Conservation (phyloP, 2,329 filamentous ascomycete genomes). For the Macroventuria anomochaeta region DNA sequence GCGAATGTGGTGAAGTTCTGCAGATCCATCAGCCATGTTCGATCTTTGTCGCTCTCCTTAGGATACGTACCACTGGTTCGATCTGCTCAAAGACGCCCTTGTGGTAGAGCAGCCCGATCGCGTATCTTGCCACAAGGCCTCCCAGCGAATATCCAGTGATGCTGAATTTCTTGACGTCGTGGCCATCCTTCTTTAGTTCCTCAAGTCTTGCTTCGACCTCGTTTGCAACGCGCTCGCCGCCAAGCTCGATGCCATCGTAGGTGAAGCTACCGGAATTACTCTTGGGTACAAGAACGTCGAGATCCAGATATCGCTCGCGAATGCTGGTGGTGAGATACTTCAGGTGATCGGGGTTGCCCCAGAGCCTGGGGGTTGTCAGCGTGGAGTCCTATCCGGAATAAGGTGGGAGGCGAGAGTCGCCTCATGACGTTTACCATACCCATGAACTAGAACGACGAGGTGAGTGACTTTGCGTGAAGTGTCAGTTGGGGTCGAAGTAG, state of each 20-base stretch:
- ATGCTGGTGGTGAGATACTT: slow-evolving; percentile 70
- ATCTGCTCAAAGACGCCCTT: slow-evolving; percentile 81
- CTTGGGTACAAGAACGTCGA: slow-evolving; percentile 75
- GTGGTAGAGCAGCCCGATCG: slow-evolving; percentile 80
- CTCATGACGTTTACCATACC: slow-evolving; percentile 55
- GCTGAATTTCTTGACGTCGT: slow-evolving; percentile 80
- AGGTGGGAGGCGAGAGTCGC: slow-evolving; percentile 8
- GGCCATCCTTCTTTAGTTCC: slow-evolving; percentile 64
- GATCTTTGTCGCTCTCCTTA: neutral
- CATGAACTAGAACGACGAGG: slow-evolving; percentile 79
- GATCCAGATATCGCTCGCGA: slow-evolving; percentile 64
- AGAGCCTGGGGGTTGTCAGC: slow-evolving; percentile 61
- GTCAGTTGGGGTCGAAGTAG: slow-evolving; percentile 15
- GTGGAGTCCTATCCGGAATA: neutral
- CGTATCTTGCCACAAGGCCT: slow-evolving; percentile 84
- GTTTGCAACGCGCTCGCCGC: slow-evolving; percentile 69
- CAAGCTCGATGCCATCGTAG: slow-evolving; percentile 72
- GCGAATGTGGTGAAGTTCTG: slow-evolving; percentile 94
- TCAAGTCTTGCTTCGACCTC: slow-evolving; percentile 68
- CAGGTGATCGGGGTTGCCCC: slow-evolving; percentile 81
- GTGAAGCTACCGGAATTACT: slow-evolving; percentile 75
- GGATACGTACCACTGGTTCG: slow-evolving; percentile 72
- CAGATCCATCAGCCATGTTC: slow-evolving; percentile 14
- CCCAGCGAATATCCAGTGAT: slow-evolving; percentile 90
- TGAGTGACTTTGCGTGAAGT: slow-evolving; percentile 60